These are phyloP conservation scores for Lactifluus volemus DNA, from an alignment of 768 basidiomycete species.

Conservation along the genomic window DNA sequence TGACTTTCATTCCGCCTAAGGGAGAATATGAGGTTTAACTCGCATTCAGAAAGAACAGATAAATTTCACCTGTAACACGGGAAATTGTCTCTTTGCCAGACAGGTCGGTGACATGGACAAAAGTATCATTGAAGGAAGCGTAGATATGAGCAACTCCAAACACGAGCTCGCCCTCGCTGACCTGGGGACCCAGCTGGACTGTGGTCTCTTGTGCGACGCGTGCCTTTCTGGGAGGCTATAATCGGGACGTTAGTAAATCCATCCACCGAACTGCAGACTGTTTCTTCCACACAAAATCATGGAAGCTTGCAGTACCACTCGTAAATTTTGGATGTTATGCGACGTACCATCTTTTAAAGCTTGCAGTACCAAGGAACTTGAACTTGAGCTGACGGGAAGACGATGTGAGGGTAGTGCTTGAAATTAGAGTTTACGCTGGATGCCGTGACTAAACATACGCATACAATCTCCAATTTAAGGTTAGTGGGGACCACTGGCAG, in stretches of 20 bases:
- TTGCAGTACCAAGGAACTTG: not conserved
- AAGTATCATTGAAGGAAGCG: conserved; percentile 99
- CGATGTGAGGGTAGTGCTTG: not conserved
- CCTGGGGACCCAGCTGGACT: conserved; percentile 91
- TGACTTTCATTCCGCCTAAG: conserved; percentile 98
- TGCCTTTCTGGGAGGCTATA: conserved; percentile 76
- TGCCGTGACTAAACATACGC: conserved; percentile 1
- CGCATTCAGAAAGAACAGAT: conserved; percentile 22
- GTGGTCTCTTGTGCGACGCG: conserved; percentile 75
- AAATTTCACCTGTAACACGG: conserved; percentile 75
- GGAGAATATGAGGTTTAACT: not conserved
- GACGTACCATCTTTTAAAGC: conserved; percentile 13
- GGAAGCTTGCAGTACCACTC: not conserved
- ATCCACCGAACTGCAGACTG: conserved; percentile 38
- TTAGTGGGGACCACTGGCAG: not conserved
- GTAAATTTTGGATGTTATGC: not conserved
- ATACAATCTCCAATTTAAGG: not conserved
- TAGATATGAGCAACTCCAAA: conserved; percentile 99
- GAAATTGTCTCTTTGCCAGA: conserved; percentile 99
- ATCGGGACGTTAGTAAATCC: conserved; percentile 41
- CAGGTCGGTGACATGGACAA: conserved; percentile 98
- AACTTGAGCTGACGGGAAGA: not conserved
- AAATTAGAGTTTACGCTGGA: conserved; percentile 9
- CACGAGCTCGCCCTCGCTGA: conserved; percentile 92
- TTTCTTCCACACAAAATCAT: not conserved